phyloP scores from a whole-genome alignment of 179 eudicot genomes.

The Beta macrorhiza region DNA sequence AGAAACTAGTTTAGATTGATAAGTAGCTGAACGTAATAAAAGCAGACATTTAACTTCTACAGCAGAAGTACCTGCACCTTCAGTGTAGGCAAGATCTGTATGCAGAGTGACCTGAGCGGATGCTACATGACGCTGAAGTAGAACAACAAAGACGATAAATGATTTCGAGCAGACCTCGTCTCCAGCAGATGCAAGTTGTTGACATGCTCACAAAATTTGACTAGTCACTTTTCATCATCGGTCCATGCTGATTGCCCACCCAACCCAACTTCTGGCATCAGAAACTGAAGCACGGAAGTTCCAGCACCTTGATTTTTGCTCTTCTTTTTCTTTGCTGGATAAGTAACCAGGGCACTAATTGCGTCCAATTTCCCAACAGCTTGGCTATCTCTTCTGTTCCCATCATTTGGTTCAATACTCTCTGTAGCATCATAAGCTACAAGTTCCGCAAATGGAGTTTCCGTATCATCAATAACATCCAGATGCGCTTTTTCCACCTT shows the following conservation, averaged over 20 bases:
- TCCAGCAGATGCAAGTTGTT: background rate
- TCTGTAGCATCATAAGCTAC: slow-evolving; percentile 30
- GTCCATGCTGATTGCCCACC: slow-evolving; percentile 86
- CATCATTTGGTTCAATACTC: slow-evolving; percentile 15
- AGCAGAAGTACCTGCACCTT: slow-evolving; percentile 13
- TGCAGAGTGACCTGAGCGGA: background rate
- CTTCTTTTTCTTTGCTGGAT: slow-evolving; percentile 52
- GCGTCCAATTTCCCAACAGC: slow-evolving; percentile 28
- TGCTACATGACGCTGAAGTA: background rate
- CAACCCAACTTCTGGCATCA: slow-evolving; percentile 55
- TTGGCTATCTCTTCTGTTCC: slow-evolving; percentile 24
- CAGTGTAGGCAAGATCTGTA: background rate
- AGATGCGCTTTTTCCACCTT: slow-evolving; percentile 37
- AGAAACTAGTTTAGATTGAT: background rate
- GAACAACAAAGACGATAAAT: slow-evolving; percentile 5
- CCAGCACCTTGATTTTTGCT: slow-evolving; percentile 30
- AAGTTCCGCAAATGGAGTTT: slow-evolving; percentile 58
- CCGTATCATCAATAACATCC: slow-evolving; percentile 61
- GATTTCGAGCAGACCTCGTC: background rate
- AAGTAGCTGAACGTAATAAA: background rate
- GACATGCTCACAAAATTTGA: background rate
- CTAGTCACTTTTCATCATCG: slow-evolving; percentile 31
- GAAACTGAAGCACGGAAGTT: slow-evolving; percentile 38
- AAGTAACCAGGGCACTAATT: slow-evolving; percentile 39
- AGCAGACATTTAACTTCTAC: background rate